Evolutionary conservation across 139 green algal species (phyloP).

Genomic region (Chlamydomonas sphaeroides): DNA sequence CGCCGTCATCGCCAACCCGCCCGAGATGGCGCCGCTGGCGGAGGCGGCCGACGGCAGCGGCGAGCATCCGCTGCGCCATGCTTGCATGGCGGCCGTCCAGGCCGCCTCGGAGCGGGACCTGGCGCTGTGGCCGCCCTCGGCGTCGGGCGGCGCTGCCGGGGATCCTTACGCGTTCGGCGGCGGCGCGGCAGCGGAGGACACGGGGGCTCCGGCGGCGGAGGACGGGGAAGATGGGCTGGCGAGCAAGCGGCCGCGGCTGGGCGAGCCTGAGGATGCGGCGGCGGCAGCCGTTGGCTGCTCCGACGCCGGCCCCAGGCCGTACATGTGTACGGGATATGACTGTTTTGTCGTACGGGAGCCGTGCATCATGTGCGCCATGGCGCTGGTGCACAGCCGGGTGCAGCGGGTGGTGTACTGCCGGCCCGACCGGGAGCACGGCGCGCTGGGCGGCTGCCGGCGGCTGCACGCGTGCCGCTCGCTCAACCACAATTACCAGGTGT

Average conservation of each 20-base stretch:
- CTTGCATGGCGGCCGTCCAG: conserved; percentile 80
- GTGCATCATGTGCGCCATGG: conserved; percentile 97
- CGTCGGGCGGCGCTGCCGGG: neutral
- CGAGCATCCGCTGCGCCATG: conserved; percentile 80
- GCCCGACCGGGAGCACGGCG: conserved; percentile 54
- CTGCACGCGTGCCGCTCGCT: conserved; percentile 80
- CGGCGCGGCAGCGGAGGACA: neutral
- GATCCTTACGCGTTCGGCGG: neutral
- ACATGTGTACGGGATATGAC: conserved; percentile 96
- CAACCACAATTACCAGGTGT: conserved; percentile 90
- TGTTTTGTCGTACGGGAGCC: conserved; percentile 88
- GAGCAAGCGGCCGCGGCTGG: conserved; percentile 21
- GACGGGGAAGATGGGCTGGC: neutral
- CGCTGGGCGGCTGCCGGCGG: conserved; percentile 62
- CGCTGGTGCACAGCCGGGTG: conserved; percentile 87
- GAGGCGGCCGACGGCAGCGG: conserved; percentile 46
- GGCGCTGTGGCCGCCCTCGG: conserved; percentile 56
- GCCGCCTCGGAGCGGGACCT: conserved; percentile 70
- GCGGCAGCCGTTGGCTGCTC: neutral
- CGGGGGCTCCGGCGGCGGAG: neutral
- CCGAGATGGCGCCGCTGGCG: conserved; percentile 38
- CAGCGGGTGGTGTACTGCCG: conserved; percentile 76
- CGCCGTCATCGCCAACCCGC: conserved; percentile 74
- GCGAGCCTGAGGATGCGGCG: neutral
- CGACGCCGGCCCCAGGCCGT: conserved; percentile 54